Evolutionary conservation across 345 rosid genomes (phyloP), one percentile per base, ranked within the genome.

Genomic region (Ailanthus altissimus): DNA sequence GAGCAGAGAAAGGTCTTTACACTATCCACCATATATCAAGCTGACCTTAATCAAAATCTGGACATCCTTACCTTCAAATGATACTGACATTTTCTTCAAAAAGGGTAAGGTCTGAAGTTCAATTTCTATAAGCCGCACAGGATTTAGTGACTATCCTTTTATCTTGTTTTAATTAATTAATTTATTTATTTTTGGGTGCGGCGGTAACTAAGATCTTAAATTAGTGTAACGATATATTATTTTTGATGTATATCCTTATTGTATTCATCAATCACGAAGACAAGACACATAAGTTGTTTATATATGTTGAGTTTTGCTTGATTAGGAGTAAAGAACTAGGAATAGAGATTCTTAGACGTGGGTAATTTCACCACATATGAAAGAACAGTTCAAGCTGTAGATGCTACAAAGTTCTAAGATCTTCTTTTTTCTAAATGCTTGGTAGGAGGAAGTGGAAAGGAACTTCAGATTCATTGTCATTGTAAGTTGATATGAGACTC

Each of bases 1-100:
- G 89, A 89, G 83, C 85, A 86, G 81, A 91, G 90, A 23, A 75
- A 70, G 84, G 86, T 72, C 90, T 92, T 78, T 92, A 88, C 80
- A 80, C 92, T 76, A 87, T 80, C 38, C 98, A 92, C 69, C 91
- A 87, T 47, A 84, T 92, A 82, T 87, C 98, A 70, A 94, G 97
- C 82, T 84, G 89, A 66, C 81, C 91, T 18, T 80, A 87, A 79
- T 84, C 86, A 67, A 21, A 53, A 53, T 53, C 57, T 16, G 9
- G 21, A 53, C 57, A 90, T 84, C 93, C 92, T 2, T 84, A 75
- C 81, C 85, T 90, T 78, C 90, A 71, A 23, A 92, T 89, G 77
- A 81, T 88, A 16, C 75, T 87, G 36, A 75, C 87, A 25, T 45
- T 89, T 46, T 86, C 92, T 21, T 73, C 82, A 5, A 75, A 85